Evolutionary conservation across 2,329 filamentous ascomycete genomes (phyloP).

Genomic region (Madurella mycetomatis): DNA sequence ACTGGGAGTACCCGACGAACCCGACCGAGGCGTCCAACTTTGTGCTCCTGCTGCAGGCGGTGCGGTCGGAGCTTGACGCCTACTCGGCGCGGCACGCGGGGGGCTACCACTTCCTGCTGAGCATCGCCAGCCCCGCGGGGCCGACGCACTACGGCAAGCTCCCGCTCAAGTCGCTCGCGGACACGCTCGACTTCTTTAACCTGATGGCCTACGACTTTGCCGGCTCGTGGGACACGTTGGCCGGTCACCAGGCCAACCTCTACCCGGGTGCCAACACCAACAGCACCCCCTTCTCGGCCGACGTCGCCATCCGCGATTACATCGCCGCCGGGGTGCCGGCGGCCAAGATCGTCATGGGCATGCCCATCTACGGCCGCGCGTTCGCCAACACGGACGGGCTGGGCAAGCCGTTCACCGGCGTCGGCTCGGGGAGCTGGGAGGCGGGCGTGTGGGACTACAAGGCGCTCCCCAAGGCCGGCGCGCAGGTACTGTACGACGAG

Average conservation of each 20-base stretch:
- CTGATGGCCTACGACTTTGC: conserved; percentile 73
- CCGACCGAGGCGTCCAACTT: conserved; percentile 41
- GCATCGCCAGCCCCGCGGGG: conserved; percentile 49
- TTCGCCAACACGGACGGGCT: conserved; percentile 63
- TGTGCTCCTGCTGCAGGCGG: conserved; percentile 40
- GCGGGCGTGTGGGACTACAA: conserved; percentile 78
- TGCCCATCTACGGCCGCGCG: conserved; percentile 74
- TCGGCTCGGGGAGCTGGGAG: conserved; percentile 69
- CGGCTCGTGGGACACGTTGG: conserved; percentile 59
- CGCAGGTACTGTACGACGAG: conserved; percentile 53
- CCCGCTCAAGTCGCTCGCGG: conserved; percentile 42
- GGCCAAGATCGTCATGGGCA: conserved; percentile 68
- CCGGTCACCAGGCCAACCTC: conserved; percentile 71
- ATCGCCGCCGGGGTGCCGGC: conserved; percentile 56
- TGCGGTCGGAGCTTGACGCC: conserved; percentile 45
- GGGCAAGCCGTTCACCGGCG: conserved; percentile 58
- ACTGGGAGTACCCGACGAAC: conserved; percentile 41
- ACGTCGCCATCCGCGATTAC: conserved; percentile 63
- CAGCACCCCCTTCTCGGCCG: conserved; percentile 64
- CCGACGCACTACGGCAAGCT: conserved; percentile 45
- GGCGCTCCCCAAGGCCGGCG: conserved; percentile 60
- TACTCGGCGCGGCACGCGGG: conserved; percentile 42
- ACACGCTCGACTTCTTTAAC: conserved; percentile 51
- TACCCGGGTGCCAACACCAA: conserved; percentile 48
- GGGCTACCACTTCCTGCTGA: conserved; percentile 50